Evolutionary conservation across 2,329 filamentous ascomycete genomes (phyloP), one percentile per base, ranked within the genome.

Genomic region (Penicillium psychrosexuale): DNA sequence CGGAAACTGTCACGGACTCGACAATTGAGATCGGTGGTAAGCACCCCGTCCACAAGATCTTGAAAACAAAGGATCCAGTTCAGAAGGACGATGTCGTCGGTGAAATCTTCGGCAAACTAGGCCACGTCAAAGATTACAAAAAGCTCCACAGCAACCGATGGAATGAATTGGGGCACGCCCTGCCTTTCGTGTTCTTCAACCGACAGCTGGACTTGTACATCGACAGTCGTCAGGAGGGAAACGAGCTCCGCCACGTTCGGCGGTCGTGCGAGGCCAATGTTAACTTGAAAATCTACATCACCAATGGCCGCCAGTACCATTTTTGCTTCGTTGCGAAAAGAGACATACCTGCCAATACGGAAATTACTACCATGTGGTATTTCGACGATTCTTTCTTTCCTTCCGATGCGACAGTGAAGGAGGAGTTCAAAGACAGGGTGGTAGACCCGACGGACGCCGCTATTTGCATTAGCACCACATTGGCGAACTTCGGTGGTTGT

Each of bases 261-360:
- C 85, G 93, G 61, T 97, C 94, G 66, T 99, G 94, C 76, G 85
- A 84, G 58, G 90, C 94, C 1, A 99, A 97, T 67, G 85, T 94
- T n/a, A 82, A 84, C 31, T 79, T 97, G 65, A 92, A 94, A 69
- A 95, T 92, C 0, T 89, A 91, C 61, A 83, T 97, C 45, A 90
- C 90, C 1, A 86, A 85, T 44, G 82, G 83, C 3, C 86, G 85
- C 1, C 87, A 93, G 61, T 96, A 93, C 68, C 90, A 94, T 69
- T 96, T 97, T 72, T 97, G 93, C 83, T 87, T 97, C 60, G 85
- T 96, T 56, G 91, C 91, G 64, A 90, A 90, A 63, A 83, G 88
- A 50, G 81, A 87, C 36, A 91, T 97, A 53, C 74, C 81, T 15
- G 78, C 84, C n/a, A 71, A 76, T 51, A 69, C 76, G 1, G 78